phyloP scores from a whole-genome alignment of 2,329 filamentous ascomycete genomes.

The Pseudocercospora macadamiae region DNA sequence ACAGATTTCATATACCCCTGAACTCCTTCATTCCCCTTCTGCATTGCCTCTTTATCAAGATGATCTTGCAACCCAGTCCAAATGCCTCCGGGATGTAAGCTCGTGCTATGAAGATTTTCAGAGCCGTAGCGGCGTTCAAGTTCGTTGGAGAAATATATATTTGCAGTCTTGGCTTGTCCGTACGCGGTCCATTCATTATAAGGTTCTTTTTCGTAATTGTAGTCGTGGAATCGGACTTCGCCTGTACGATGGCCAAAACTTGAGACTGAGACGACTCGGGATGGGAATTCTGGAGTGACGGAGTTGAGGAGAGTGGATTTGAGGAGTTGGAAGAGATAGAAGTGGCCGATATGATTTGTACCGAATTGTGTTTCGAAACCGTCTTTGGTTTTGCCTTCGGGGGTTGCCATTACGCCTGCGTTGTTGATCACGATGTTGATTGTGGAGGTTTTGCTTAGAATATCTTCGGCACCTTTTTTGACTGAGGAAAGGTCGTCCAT shows the following conservation, averaged over 20 bases:
- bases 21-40: constrained; percentile 10
- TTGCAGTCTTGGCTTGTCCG: constrained; percentile 55
- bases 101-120: constrained; percentile 48
- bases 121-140: constrained; percentile 54
- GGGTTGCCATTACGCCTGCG: constrained; percentile 46
- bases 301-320: constrained; percentile 47
- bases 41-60: neutral
- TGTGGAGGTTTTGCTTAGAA: constrained; percentile 21
- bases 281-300: constrained; percentile 44
- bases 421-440: constrained; percentile 38
- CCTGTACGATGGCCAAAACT: constrained; percentile 47
- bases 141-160: constrained; percentile 55
- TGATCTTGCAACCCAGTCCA: constrained; percentile 24
- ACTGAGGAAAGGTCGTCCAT: constrained; percentile 38
- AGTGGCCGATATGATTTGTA: constrained; percentile 53
- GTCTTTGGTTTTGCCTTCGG: constrained; percentile 43
- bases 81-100: constrained; percentile 54
- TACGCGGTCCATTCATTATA: constrained; percentile 49
- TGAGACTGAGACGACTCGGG: constrained; percentile 52
- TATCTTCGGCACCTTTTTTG: constrained; percentile 34
- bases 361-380: constrained; percentile 55
- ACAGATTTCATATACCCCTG: constrained; percentile 35
- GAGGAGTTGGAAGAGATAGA: constrained; percentile 57
- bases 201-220: constrained; percentile 39
- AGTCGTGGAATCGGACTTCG: constrained; percentile 43